Base-by-base conservation (phyloP, 2,329 filamentous ascomycete genomes). In the Hymenoscyphus linearis region DNA sequence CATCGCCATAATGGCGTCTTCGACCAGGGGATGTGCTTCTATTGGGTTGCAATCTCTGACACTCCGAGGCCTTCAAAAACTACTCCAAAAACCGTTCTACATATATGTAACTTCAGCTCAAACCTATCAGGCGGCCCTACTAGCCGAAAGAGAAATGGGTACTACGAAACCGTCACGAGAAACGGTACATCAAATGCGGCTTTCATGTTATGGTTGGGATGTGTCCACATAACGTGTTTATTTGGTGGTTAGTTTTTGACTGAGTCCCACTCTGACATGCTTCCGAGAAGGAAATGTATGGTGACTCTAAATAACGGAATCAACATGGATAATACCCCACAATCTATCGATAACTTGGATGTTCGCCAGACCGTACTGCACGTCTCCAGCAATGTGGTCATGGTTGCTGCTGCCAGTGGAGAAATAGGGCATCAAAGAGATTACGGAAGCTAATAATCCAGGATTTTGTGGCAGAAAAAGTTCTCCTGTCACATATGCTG, bases 311-410 rank as follows among this genome's bases (percentile, higher is more conserved):
- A 52, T 6, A 14, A 35, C 16, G 13, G 50, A 25, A 18, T 36
- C n/a, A 25, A 37, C 26, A 14, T 50, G 60, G 55, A 54, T 61
- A 58, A 55, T 58, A 61, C 60, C 60, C 55, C 60, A 61, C 60
- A 61, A 58, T n/a, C 27, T 27, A 6, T 26, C 14, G 22, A 27
- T 34, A 22, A 12, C 22, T 26, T 26, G 34, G 18, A 16, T 47
- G 2, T 50, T 18, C 25, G 18, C n/a, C 34, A 35, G 37, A 37
- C 44, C 58, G 52, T 37, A 52, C 53, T 52, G 52, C 58, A 36
- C 25, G 22, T 31, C 55, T 56, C 58, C 58, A 52, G 36, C 36
- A 55, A 27, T 37, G 37, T 59, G 58, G 58, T 59, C 58, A 52
- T 47, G 57, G 25, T 47, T 47, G 7, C 18, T 47, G 40, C n/a